A percentile compares a stretch with the other conserved stretches of the same genome.
Conservation (phyloP, 345 rosid species). For the Carallia brachiata region DNA sequence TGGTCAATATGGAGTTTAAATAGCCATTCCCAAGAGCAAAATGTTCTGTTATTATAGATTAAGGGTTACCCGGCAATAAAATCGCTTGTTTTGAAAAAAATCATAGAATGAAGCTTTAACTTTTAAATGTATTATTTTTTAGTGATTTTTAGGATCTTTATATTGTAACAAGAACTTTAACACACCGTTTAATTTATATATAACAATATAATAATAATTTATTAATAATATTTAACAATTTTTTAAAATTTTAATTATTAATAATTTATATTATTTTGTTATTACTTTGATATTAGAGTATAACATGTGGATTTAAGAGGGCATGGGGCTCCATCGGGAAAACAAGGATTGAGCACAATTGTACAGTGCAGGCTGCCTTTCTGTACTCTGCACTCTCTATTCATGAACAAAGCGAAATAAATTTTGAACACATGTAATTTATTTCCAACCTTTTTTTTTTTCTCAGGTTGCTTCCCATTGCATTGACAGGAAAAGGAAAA, state of each 20-base stretch:
- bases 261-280: too few species aligned
- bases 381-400: constrained; percentile 21
- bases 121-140: not conserved
- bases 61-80: too few species aligned
- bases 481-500: constrained; percentile 22
- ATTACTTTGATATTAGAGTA: not conserved
- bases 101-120: not conserved
- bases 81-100: not conserved
- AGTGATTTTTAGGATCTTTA: not conserved
- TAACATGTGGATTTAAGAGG: constrained; percentile 12
- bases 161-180: not conserved
- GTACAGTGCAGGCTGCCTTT: constrained; percentile 9
- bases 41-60: not conserved
- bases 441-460: constrained; percentile 31
- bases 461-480: constrained; percentile 40
- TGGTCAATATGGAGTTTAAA: not conserved
- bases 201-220: too few species aligned
- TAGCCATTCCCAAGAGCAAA: not conserved
- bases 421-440: constrained; percentile 24
- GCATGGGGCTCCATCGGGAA: constrained; percentile 29
- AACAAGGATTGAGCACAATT: constrained; percentile 15
- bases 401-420: constrained; percentile 23
- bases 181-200: too few species aligned
- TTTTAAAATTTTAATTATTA: too few species aligned
- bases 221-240: too few species aligned